Evolutionary conservation across 2,329 filamentous ascomycete species (phyloP), one percentile per base, ranked within the genome.

Genomic region (Ophiostoma fasciatum): DNA sequence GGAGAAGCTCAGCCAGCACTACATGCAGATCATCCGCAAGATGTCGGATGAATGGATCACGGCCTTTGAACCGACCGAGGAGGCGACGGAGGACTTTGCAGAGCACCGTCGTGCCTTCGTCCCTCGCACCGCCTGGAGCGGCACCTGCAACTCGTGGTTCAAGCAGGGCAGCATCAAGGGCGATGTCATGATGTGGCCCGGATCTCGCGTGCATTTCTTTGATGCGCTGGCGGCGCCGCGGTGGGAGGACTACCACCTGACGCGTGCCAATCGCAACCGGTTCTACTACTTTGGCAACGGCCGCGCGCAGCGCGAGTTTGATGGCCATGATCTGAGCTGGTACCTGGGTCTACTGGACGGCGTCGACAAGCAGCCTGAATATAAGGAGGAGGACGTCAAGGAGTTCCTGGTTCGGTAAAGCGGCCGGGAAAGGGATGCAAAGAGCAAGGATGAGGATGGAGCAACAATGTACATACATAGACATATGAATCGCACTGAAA

Each of bases 281-380:
- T 68, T 67, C 42, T 50, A 43, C 17, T 69, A 64, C 41, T 50
- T 69, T n/a, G 64, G 65, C 5, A 68, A 68, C 31, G 66, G 66
- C 4, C 66, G 65, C 46, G 63, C 64, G 22, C 51, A 50, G 7
- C 55, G 52, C 44, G 64, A 68, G 51, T 38, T 59, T 15, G 56
- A 56, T 28, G 37, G 35, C 5, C 49, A 37, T 14, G 55, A 64
- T 32, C 44, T 53, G 28, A 58, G 59, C 4, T 64, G 60, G 61
- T 65, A 65, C 40, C 47, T 64, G 4, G 57, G 35, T 19, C 37
- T 39, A n/a, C 37, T 39, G 11, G 28, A 35, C 25, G 37, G 33
- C 28, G 19, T 18, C 3, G 37, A 39, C 29, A 31, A 35, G 29
- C 37, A 39, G 33, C 37, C 37, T 2, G 7, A 13, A 17, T 39